phyloP scores from a whole-genome alignment of 495 filamentous ascomycete species.

The Xylaria castorea region DNA sequence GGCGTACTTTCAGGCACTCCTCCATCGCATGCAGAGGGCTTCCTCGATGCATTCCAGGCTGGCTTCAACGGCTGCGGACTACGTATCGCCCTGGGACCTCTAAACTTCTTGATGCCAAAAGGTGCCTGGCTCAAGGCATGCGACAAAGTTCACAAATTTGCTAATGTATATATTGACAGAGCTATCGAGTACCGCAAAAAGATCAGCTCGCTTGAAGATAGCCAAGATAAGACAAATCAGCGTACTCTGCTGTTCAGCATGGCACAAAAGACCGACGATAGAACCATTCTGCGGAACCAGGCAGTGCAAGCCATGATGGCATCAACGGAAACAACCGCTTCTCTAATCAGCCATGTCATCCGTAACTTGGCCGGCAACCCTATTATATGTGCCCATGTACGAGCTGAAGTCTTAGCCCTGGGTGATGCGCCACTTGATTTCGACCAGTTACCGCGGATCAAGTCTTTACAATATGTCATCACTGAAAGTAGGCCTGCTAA shows the following conservation, averaged over 20 bases:
- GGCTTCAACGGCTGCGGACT: constrained; percentile 35
- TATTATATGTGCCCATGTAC: constrained; percentile 20
- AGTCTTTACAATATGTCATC: constrained; percentile 59
- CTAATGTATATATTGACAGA: constrained; percentile 34
- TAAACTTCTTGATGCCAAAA: constrained; percentile 33
- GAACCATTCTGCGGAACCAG: constrained; percentile 40
- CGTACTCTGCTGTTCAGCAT: constrained; percentile 39
- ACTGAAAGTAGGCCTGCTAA: constrained; percentile 53
- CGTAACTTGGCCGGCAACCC: constrained; percentile 29
- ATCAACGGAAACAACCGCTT: constrained; percentile 42
- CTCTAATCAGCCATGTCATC: constrained; percentile 31
- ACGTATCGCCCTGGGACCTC: constrained; percentile 31
- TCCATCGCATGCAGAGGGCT: constrained; percentile 23
- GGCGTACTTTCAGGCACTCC: constrained; percentile 28
- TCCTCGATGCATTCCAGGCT: constrained; percentile 37
- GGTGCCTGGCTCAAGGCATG: constrained; percentile 28
- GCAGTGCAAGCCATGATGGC: constrained; percentile 40
- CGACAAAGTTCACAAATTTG: constrained; percentile 34
- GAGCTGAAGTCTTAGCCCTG: constrained; percentile 31
- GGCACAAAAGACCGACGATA: constrained; percentile 34
- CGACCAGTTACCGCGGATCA: constrained; percentile 38
- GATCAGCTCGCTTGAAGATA: constrained; percentile 14
- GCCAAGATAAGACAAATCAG: constrained; percentile 29
- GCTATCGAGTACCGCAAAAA: constrained; percentile 31
- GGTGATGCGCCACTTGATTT: constrained; percentile 34